Base-by-base conservation (phyloP, 202 grass and related monocot species). In the Cymbopogon flexuosus region DNA sequence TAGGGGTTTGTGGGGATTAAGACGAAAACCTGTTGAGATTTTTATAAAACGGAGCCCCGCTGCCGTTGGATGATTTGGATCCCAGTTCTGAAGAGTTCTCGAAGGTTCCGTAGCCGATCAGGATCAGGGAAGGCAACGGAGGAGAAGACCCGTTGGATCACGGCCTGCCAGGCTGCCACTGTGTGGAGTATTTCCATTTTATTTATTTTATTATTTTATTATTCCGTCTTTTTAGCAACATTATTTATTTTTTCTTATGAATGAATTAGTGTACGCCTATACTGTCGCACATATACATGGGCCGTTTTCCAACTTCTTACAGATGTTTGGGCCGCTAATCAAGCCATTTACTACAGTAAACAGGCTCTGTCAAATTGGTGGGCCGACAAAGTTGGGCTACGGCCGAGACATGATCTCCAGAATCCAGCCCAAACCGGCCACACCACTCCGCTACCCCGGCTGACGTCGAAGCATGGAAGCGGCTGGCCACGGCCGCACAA, bases 91-190 rank as follows among this genome's bases (percentile, higher is more conserved):
- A 18, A 77, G 72, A 58, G 76, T 91, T 97, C 93, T 89, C 54
- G 91, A 97, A 97, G 42, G 75, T 93, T 97, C 93, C 41, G 30
- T 34, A 51, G 62, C 22, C 18, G n/a, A 68, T 4, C 5, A 33
- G 6, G 43, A 18, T 41, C 49, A 54, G 5, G 54, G 19, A 22
- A 19, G 41, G 9, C 39, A 30, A 63, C 37, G 23, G 36, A 8
- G 27, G 73, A 14, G 59, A 72, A 10, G 46, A 74, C 51, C 71
- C 10, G 16, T 3, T 56, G 4, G 66, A 56, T 57, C 18, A 74
- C 33, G n/a, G 11, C 29, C 16, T 57, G 10, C 42, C 33, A 10
- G 11, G 16, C 16, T 57, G 11, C 42, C 31, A 6, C 51, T 41
- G 54, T 7, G 19, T 21, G 27, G 27, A 27, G 13, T 22, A 23